phyloP scores from a whole-genome alignment of 2,329 filamentous ascomycete genomes.

The Aspergillus melleus region DNA sequence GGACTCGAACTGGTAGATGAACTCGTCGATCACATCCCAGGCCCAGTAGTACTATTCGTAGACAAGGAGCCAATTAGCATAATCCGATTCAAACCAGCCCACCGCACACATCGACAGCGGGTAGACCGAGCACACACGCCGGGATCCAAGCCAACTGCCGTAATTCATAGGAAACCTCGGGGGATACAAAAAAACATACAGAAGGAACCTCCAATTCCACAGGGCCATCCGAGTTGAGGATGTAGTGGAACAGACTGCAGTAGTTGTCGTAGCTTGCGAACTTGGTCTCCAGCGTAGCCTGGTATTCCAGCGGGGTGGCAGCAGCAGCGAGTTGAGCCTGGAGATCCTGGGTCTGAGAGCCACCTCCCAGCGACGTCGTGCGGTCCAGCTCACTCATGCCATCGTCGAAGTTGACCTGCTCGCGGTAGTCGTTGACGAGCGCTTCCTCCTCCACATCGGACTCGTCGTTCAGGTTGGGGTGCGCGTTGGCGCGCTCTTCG shows the following conservation, averaged over 20 bases:
- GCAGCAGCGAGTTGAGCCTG: slow-evolving; percentile 88
- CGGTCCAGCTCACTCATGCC: slow-evolving; percentile 79
- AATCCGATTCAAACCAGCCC: background rate
- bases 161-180: background rate
- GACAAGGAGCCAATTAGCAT: slow-evolving; percentile 9
- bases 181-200: slow-evolving; percentile 57
- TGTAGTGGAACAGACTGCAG: slow-evolving; percentile 99
- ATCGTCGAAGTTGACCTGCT: slow-evolving; percentile 93
- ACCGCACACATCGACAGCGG: slow-evolving; percentile 9
- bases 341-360: slow-evolving; percentile 82
- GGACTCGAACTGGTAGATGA: slow-evolving; percentile 99
- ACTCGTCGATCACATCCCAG: slow-evolving; percentile 99
- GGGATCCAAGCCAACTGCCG: background rate
- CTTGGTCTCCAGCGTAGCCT: slow-evolving; percentile 92
- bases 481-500: slow-evolving; percentile 45
- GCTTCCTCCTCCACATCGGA: slow-evolving; percentile 96
- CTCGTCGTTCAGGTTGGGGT: slow-evolving; percentile 64
- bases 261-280: slow-evolving; percentile 99
- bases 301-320: slow-evolving; percentile 93
- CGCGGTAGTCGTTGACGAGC: slow-evolving; percentile 91
- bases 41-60: slow-evolving; percentile 88
- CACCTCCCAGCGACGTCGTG: slow-evolving; percentile 67
- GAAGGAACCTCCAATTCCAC: slow-evolving; percentile 96
- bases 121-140: background rate
- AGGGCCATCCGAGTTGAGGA: slow-evolving; percentile 98